A percentile compares a stretch with the other conserved stretches of the same genome.
phyloP scores from a whole-genome alignment of 2,329 filamentous ascomycete species.

The Incumbomyces delicatus region DNA sequence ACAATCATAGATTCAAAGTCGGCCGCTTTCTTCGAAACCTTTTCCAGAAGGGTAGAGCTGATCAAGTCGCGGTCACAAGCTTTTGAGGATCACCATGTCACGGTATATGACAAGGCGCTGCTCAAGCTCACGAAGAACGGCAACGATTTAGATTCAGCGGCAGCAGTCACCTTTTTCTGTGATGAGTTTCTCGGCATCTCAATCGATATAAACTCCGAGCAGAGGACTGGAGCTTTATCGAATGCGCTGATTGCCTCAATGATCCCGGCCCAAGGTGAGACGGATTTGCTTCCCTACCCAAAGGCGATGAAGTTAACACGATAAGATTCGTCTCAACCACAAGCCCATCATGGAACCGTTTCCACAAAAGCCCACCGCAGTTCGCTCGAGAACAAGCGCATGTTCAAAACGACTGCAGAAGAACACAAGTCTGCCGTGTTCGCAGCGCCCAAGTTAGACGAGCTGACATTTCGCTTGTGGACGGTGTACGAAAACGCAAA shows the following conservation, averaged over 20 bases:
- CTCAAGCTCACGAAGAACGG: conserved; percentile 27
- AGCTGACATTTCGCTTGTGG: conserved; percentile 16
- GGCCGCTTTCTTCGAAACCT: conserved; percentile 24
- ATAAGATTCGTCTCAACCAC: background rate
- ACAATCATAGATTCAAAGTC: conserved; percentile 23
- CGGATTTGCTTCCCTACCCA: background rate
- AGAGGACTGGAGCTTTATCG: background rate
- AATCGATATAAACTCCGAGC: background rate
- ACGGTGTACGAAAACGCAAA: conserved; percentile 29
- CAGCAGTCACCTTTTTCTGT: conserved; percentile 30
- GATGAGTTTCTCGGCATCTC: conserved; percentile 29
- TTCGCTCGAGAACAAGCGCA: background rate
- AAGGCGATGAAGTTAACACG: background rate
- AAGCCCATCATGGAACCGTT: background rate
- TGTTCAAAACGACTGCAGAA: background rate
- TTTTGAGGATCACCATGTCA: conserved; percentile 29
- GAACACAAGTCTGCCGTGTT: background rate
- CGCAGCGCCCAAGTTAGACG: background rate
- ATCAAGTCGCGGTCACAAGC: conserved; percentile 28
- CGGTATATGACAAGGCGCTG: conserved; percentile 32
- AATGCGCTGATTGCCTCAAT: background rate
- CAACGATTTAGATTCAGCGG: conserved; percentile 22
- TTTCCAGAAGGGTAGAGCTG: conserved; percentile 28
- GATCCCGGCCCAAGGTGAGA: conserved; percentile 1
- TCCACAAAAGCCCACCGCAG: background rate